A percentile compares a stretch with the other conserved stretches of the same genome.
Evolutionary conservation across 129 eudicot genomes (phyloP).

Genomic region (Artemisia argyi): DNA sequence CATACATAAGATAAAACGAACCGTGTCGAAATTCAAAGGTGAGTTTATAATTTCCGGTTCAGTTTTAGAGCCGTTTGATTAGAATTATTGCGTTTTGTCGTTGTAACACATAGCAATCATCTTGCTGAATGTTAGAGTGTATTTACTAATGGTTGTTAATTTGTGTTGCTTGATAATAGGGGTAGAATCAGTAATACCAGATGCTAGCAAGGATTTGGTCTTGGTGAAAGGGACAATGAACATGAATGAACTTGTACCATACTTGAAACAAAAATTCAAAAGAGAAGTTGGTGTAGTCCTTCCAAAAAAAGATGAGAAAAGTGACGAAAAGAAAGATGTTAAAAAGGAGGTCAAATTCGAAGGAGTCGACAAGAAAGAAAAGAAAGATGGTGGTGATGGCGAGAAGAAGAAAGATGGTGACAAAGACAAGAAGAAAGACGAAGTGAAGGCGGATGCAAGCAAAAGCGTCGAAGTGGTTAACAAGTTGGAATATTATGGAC

Average conservation of each 20-base stretch:
- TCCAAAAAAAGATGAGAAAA: slow-evolving; percentile 32
- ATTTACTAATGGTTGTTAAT: slow-evolving; percentile 7
- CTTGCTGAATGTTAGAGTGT: neutral
- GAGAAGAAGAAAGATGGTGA: slow-evolving; percentile 18
- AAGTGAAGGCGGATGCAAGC: slow-evolving; percentile 12
- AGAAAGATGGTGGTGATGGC: slow-evolving; percentile 1
- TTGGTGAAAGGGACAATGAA: slow-evolving; percentile 71
- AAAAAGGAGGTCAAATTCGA: slow-evolving; percentile 3
- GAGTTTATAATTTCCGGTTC: slow-evolving; percentile 10
- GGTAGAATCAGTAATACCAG: slow-evolving; percentile 48
- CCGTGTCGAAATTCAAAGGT: slow-evolving; percentile 59
- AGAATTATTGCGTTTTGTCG: neutral
- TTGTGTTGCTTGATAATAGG: slow-evolving; percentile 39
- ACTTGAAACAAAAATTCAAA: slow-evolving; percentile 59
- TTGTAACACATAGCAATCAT: neutral
- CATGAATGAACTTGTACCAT: slow-evolving; percentile 55
- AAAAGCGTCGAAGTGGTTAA: slow-evolving; percentile 28
- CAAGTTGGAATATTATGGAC: slow-evolving; percentile 29
- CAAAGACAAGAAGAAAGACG: slow-evolving; percentile 24
- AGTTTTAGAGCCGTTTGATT: neutral
- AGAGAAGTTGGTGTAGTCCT: slow-evolving; percentile 51
- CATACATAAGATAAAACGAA: slow-evolving; percentile 58
- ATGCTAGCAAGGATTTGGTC: slow-evolving; percentile 57
- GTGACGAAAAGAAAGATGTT: slow-evolving; percentile 16
- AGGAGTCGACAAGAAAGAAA: slow-evolving; percentile 22